Evolutionary conservation across 1,139 yeast species (phyloP), one percentile per base, ranked within the genome.

Genomic region (Yueomyces sp.): DNA sequence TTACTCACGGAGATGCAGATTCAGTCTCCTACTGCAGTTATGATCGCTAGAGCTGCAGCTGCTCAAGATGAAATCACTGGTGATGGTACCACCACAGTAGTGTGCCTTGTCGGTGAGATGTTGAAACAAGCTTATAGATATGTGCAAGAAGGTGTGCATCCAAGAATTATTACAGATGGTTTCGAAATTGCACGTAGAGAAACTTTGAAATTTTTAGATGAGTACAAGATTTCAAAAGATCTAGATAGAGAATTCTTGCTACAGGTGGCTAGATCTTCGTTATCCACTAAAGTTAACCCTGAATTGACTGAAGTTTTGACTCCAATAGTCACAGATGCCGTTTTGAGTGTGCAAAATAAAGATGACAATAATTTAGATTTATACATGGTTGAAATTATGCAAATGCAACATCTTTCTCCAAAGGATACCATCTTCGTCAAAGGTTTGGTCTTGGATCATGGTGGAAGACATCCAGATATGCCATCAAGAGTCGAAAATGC

Each of bases 391-490:
- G 99, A 93, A 67, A 83, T 91, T 57, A 91, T 91, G 91, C 81
- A 94, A 53, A 93, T 93, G 97, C 96, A 91, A 73, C 93, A 84
- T 57, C 83, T 89, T 50, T 73, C 81, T 39, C 85, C 93, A 39
- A 75, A 78, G 49, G 94, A 89, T 46, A 89, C 98, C 26, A 75
- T 75, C 55, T 76, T 93, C 50, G 71, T 93, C 50, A 79, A 75
- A 55, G 99, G 99, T 38, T 74, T 93, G 53, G 97, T 91, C 36
- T 73, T 93, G 52, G 99, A 93, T 62, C 99, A 93, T 62, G 99
- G 99, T 49, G 96, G 96, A 12, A 78, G 99, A 62, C 98, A 93
- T 68, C 99, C 99, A 37, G 98, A 91, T 64, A 93, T 93, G 99
- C 98, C 98, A 46, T 83, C 79, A 54, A 68, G 79, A 45, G 81